Conservation (phyloP, 176 grass and related monocot species). For the Urochloa ruziziensis region DNA sequence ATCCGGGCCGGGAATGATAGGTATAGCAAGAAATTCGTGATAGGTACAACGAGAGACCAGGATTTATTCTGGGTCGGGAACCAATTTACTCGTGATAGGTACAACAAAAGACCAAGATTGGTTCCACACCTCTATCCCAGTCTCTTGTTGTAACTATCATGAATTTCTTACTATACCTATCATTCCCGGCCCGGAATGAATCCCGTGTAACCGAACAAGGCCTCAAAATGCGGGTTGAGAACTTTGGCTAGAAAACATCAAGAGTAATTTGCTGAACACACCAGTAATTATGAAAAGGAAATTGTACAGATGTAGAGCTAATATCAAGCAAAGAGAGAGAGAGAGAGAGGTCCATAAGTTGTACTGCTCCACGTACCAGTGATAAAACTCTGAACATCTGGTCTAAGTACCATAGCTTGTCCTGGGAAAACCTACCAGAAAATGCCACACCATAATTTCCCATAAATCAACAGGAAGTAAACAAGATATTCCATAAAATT, state of each 20-base stretch:
- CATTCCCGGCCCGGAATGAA: too few species aligned
- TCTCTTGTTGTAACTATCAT: too few species aligned
- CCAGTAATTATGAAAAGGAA: background rate
- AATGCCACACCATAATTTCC: conserved; percentile 12
- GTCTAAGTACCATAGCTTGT: conserved; percentile 95
- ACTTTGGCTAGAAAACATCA: background rate
- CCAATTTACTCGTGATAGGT: too few species aligned
- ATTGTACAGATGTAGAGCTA: background rate
- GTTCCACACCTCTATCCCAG: too few species aligned
- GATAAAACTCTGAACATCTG: conserved; percentile 99
- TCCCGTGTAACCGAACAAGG: too few species aligned
- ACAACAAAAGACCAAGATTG: too few species aligned
- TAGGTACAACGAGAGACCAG: too few species aligned
- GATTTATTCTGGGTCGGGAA: too few species aligned
- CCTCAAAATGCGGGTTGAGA: background rate
- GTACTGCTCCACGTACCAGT: conserved; percentile 62
- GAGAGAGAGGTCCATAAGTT: background rate
- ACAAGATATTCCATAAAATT: conserved; percentile 2
- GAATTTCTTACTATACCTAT: too few species aligned
- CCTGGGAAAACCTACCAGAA: conserved; percentile 87
- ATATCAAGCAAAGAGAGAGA: background rate
- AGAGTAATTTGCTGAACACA: background rate
- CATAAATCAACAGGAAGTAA: conserved; percentile 25
- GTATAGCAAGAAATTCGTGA: too few species aligned
- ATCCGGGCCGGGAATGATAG: too few species aligned